These are phyloP conservation scores for Orbilia brochopaga DNA, from an alignment of 2,329 filamentous ascomycete species.

Conservation along the genomic window DNA sequence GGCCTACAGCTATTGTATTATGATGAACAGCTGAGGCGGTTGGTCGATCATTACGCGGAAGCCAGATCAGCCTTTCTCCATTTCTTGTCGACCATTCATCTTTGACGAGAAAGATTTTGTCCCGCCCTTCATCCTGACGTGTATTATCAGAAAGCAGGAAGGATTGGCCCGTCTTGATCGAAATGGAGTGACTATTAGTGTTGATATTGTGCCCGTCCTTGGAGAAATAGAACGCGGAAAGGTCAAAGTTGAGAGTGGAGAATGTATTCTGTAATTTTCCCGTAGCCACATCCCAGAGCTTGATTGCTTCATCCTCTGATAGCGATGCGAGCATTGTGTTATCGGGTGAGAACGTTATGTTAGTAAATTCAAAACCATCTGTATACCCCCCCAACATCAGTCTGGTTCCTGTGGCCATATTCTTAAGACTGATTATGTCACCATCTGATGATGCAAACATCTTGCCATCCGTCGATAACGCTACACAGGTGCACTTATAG, in stretches of 20 bases:
- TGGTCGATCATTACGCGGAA: slow-evolving; percentile 13
- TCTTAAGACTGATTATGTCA: background rate
- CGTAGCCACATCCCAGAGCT: slow-evolving; percentile 11
- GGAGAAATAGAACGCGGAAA: no score
- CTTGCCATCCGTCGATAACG: background rate
- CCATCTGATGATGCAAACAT: background rate
- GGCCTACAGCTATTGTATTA: slow-evolving; percentile 10
- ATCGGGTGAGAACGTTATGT: slow-evolving; percentile 78
- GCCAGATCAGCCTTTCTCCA: slow-evolving; percentile 21
- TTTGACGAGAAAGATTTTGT: slow-evolving; percentile 7
- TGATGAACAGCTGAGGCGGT: background rate
- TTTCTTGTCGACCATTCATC: slow-evolving; percentile 19
- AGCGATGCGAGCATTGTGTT: slow-evolving; percentile 59
- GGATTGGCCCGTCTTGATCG: background rate
- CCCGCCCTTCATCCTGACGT: background rate
- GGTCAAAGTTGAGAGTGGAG: no score
- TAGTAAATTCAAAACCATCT: background rate
- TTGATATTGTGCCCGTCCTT: background rate
- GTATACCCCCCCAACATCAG: background rate
- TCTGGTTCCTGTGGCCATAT: background rate
- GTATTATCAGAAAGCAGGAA: no score
- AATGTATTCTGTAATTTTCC: background rate
- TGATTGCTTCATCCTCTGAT: slow-evolving; percentile 2
- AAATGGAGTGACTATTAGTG: background rate
- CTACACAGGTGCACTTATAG: no score